Conservation (phyloP, 2,329 filamentous ascomycete genomes). For the Zymoseptoria pseudotritici region DNA sequence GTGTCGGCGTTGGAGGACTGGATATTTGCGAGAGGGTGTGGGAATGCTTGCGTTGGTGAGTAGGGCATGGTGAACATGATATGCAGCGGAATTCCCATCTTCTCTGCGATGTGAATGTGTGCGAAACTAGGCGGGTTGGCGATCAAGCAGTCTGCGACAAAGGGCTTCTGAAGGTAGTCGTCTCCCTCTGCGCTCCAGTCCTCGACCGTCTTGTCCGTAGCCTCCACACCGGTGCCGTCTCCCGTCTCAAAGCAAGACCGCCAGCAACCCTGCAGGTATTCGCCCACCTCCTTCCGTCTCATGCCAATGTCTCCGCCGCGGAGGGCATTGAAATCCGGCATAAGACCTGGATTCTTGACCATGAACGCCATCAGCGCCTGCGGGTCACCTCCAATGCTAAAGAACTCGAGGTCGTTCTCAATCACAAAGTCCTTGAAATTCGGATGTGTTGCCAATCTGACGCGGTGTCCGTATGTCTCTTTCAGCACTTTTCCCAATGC, state of each 20-base stretch:
- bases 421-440: conserved; percentile 43
- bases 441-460: conserved; percentile 43
- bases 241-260: conserved; percentile 74
- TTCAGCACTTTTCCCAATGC: conserved; percentile 44
- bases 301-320: conserved; percentile 70
- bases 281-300: conserved; percentile 64
- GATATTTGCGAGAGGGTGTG: conserved; percentile 79
- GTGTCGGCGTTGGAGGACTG: conserved; percentile 67
- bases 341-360: conserved; percentile 80
- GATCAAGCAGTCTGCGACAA: conserved; percentile 76
- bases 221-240: conserved; percentile 47
- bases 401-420: conserved; percentile 45
- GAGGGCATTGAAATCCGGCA: conserved; percentile 72
- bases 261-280: conserved; percentile 82
- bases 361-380: conserved; percentile 63
- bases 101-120: conserved; percentile 68
- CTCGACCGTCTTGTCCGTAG: conserved; percentile 39
- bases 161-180: conserved; percentile 49
- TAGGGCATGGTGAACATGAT: conserved; percentile 97
- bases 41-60: conserved; percentile 77
- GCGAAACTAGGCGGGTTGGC: conserved; percentile 73
- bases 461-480: conserved; percentile 42
- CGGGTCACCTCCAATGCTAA: conserved; percentile 45
- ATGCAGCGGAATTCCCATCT: conserved; percentile 65
- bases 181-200: conserved; percentile 33